Conservation (phyloP, 1,284 basidiomycete genomes). For the Sporisorium iseilematis-ciliati region DNA sequence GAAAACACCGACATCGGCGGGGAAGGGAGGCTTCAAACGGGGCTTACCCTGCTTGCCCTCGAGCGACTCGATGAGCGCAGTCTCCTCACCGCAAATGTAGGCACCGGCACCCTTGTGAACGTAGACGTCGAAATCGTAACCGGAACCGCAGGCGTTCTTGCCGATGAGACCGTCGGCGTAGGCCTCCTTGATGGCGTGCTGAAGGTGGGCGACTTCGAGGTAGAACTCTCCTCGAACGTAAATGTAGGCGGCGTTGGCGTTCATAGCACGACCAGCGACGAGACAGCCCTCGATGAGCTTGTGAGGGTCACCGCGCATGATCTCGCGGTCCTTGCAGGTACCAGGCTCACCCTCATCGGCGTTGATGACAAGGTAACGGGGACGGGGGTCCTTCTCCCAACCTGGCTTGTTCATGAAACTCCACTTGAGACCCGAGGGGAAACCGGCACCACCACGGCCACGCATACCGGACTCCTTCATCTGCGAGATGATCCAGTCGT, state of each 20-base stretch:
- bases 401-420: slow-evolving; percentile 97
- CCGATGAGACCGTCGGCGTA: slow-evolving; percentile 93
- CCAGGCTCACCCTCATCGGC: slow-evolving; percentile 99
- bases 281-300: slow-evolving; percentile 98
- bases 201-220: slow-evolving; percentile 91
- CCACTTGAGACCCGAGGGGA: slow-evolving; percentile 98
- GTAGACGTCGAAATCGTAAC: slow-evolving; percentile 96
- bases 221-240: slow-evolving; percentile 99
- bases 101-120: slow-evolving; percentile 96
- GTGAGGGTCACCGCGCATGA: slow-evolving; percentile 96
- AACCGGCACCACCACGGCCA: slow-evolving; percentile 96
- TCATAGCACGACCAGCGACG: slow-evolving; percentile 97
- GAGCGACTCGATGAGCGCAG: slow-evolving; percentile 93
- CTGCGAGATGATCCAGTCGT: slow-evolving; percentile 95
- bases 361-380: slow-evolving; percentile 96
- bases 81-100: slow-evolving; percentile 99
- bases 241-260: slow-evolving; percentile 97
- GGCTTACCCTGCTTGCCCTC: slow-evolving; percentile 99
- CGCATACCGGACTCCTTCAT: slow-evolving; percentile 96
- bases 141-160: slow-evolving; percentile 90
- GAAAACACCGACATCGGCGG: slow-evolving; percentile 95
- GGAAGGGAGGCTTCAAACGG: slow-evolving; percentile 98
- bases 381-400: slow-evolving; percentile 94
- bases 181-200: slow-evolving; percentile 94
- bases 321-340: slow-evolving; percentile 99